phyloP scores from a whole-genome alignment of 345 rosid genomes.

The Citrus medica region DNA sequence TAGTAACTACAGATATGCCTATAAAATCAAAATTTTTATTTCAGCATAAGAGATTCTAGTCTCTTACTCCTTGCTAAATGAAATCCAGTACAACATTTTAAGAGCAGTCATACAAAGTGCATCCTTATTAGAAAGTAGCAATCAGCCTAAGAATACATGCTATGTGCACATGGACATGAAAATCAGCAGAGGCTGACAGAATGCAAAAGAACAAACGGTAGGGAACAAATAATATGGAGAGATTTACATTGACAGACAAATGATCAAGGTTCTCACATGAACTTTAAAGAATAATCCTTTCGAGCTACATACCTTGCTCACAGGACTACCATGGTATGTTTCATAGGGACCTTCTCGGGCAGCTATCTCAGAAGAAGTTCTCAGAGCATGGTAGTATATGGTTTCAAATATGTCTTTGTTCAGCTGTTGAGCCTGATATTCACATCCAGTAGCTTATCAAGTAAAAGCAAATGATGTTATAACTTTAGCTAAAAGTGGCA shows the following conservation, averaged over 20 bases:
- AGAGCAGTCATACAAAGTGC: background rate
- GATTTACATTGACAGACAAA: background rate
- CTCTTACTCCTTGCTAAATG: background rate
- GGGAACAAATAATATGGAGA: background rate
- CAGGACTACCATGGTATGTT: conserved; percentile 80
- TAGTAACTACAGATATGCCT: background rate
- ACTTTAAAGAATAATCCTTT: background rate
- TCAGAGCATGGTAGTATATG: conserved; percentile 79
- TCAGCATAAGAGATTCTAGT: background rate
- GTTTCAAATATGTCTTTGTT: conserved; percentile 93
- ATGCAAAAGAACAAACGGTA: background rate
- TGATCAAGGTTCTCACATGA: background rate
- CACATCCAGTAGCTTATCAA: conserved; percentile 15
- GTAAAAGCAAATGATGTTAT: background rate
- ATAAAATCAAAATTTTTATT: background rate
- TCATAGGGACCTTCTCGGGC: conserved; percentile 70
- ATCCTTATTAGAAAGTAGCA: background rate
- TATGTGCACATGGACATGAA: background rate
- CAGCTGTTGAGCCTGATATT: conserved; percentile 73
- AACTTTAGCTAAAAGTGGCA: background rate
- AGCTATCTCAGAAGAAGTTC: conserved; percentile 72
- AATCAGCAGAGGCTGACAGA: background rate
- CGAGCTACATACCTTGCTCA: conserved; percentile 69
- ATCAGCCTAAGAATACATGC: background rate
- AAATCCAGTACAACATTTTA: background rate